A percentile compares a stretch with the other conserved stretches of the same genome.
These are phyloP conservation scores for Colletotrichum sp. DNA, from an alignment of 2,329 filamentous ascomycete genomes.

Conservation along the genomic window DNA sequence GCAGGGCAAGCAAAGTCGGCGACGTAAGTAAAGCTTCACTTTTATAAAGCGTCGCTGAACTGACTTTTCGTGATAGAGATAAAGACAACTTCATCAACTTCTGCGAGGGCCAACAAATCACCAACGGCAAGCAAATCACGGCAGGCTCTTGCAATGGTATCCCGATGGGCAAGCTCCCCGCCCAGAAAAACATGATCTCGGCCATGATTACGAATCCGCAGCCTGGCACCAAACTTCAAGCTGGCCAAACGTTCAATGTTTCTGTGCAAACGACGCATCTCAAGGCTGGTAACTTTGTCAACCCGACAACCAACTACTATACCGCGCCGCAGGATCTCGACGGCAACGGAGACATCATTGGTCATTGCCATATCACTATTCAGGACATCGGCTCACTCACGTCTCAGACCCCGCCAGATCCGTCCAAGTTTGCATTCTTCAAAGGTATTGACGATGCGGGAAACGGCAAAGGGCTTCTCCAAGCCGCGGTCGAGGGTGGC, in stretches of 20 bases:
- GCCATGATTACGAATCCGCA: slow-evolving; percentile 53
- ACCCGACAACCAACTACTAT: slow-evolving; percentile 60
- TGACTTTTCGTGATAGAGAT: neutral
- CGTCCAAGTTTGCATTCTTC: slow-evolving; percentile 57
- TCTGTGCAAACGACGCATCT: slow-evolving; percentile 53
- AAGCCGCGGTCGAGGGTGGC: slow-evolving; percentile 48
- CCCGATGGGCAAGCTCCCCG: slow-evolving; percentile 62
- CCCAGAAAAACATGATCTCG: slow-evolving; percentile 57
- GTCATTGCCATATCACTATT: slow-evolving; percentile 57
- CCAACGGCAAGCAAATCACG: slow-evolving; percentile 57
- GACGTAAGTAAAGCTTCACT: slow-evolving; percentile 38
- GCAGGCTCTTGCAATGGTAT: slow-evolving; percentile 62
- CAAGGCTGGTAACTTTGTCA: slow-evolving; percentile 58
- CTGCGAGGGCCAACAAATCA: slow-evolving; percentile 57
- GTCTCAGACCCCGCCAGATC: slow-evolving; percentile 40
- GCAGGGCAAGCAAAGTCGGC: slow-evolving; percentile 42
- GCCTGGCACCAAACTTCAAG: slow-evolving; percentile 41
- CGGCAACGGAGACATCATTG: slow-evolving; percentile 40
- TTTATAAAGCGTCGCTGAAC: neutral
- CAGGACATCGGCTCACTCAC: slow-evolving; percentile 49
- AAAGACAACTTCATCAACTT: slow-evolving; percentile 65
- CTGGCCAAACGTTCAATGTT: slow-evolving; percentile 50
- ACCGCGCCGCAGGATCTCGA: slow-evolving; percentile 57
- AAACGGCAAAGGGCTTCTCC: slow-evolving; percentile 49
- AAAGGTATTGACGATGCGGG: slow-evolving; percentile 61